Evolutionary conservation across 306 rosid species (phyloP), one percentile per base, ranked within the genome.

Genomic region (Vigna trinervia): DNA sequence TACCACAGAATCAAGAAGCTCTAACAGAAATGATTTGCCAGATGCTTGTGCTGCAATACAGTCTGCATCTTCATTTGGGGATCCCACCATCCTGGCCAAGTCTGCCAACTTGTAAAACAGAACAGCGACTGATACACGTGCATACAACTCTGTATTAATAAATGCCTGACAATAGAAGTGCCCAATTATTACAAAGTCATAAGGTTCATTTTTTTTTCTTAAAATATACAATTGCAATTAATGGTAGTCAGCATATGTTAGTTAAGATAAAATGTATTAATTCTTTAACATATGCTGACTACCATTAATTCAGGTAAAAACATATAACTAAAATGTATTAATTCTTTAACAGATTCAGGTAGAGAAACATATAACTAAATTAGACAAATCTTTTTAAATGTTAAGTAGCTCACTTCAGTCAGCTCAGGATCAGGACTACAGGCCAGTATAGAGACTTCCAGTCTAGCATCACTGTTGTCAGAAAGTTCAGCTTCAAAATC

Each of bases 401-500:
- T 39, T 79, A 72, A 52, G 81, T 74, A 47, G 62, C 91, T 79
- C 79, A 90, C 97, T 82, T 92, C 91, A 72, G 95, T 90, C 83
- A 94, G 85, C 85, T 92, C 98, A 22, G 89, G 79, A 88, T 92
- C 92, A 46, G 95, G 91, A 79, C 90, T 89, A 70, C 78, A 84
- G 36, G 93, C 91, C 86, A 94, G 79, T 63, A 90, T 67, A 72
- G 96, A 90, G 63, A 94, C 91, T 74, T 92, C 98, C 75, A 82
- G 70, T 76, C 88, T 87, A 39, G 95, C 90, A 77, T 89, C 96
- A 78, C 70, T 82, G 80, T 88, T 92, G 69, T 92, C 98, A 70
- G 92, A 86, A 78, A 94, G 87, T 78, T 94, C 98, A 77, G 90
- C 97, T 87, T 92, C 97, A 69, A 94, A 94, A 87, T 94, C 98